Base-by-base conservation (phyloP, 805 yeast genomes). In the Vanderwaltozyma yarrowii region DNA sequence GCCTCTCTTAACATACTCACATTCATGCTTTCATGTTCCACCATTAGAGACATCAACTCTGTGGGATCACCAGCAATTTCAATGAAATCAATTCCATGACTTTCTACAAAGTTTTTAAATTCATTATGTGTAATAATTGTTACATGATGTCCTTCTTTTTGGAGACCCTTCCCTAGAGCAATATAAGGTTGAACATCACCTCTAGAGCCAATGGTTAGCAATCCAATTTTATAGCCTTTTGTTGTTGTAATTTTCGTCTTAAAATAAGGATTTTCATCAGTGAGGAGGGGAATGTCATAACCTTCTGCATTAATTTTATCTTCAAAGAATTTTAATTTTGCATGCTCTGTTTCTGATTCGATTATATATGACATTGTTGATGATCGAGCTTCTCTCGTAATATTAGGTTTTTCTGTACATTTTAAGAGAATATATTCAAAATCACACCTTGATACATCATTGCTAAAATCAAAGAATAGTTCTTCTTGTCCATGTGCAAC, bases 181-280 rank as follows among this genome's bases (percentile, higher is more conserved):
- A 89, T 81, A 56, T 87, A 89, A 0, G 97, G 97, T 60, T 89
- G 97, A 6, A 89, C 96, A 60, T 89, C 97, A 25, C 97, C 97
- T 41, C 97, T 70, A 0, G 96, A 86, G 0, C 97, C 97, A 50
- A 89, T 89, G 0, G 96, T 89, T 41, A 89, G 60, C 34, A 86
- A 62, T 0, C 82, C 78, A 51, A 88, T 72, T 21, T 69, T 71
- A 48, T 70, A 71, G 2, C 75, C 60, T 36, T 73, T 67, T 1
- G 67, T 53, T 0, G 94, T 82, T 40, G 64, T 67, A 24, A 75
- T 61, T 33, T 62, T 70, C 0, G 74, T 72, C 33, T 69, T 65
- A 41, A 66, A 58, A 42, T 67, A 64, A 0, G 84, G 83, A 34
- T 75, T 73, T 35, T 77, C 81, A 48, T 79, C 87, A 35, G 81